A percentile compares a stretch with the other conserved stretches of the same genome.
phyloP scores from a whole-genome alignment of 495 filamentous ascomycete genomes.

The Daldinia grandis region DNA sequence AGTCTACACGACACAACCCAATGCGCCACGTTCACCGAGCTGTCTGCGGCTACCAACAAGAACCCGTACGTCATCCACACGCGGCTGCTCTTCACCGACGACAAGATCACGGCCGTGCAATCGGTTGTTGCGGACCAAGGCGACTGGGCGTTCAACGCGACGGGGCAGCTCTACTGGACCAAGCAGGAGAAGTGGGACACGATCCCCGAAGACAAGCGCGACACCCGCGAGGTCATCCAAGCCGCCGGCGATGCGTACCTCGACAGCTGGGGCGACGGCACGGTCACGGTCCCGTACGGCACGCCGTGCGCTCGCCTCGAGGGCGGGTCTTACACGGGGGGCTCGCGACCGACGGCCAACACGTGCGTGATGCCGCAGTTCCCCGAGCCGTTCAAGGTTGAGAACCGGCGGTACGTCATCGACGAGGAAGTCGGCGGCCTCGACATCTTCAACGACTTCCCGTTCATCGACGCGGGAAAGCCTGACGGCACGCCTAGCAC shows the following conservation, averaged over 20 bases:
- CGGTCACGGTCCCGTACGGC: slow-evolving; percentile 54
- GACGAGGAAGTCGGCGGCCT: slow-evolving; percentile 57
- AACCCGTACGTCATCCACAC: slow-evolving; percentile 53
- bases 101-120: slow-evolving; percentile 47
- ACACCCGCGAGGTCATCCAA: slow-evolving; percentile 52
- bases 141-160: slow-evolving; percentile 53
- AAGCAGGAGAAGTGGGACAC: slow-evolving; percentile 52
- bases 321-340: slow-evolving; percentile 53
- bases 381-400: slow-evolving; percentile 45
- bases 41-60: slow-evolving; percentile 47
- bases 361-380: slow-evolving; percentile 52
- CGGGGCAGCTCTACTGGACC: slow-evolving; percentile 47
- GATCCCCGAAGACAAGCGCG: slow-evolving; percentile 49
- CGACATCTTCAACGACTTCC: slow-evolving; percentile 52
- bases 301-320: slow-evolving; percentile 59
- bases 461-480: slow-evolving; percentile 49
- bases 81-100: slow-evolving; percentile 45
- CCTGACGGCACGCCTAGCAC: slow-evolving; percentile 46
- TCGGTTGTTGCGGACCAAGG: slow-evolving; percentile 49
- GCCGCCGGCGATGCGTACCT: slow-evolving; percentile 59
- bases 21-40: slow-evolving; percentile 54
- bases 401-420: slow-evolving; percentile 53
- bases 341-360: slow-evolving; percentile 42
- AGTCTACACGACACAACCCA: slow-evolving; percentile 50
- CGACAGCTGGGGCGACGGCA: slow-evolving; percentile 53